Conservation (phyloP, 495 filamentous ascomycete genomes). For the Penicillium silybi region DNA sequence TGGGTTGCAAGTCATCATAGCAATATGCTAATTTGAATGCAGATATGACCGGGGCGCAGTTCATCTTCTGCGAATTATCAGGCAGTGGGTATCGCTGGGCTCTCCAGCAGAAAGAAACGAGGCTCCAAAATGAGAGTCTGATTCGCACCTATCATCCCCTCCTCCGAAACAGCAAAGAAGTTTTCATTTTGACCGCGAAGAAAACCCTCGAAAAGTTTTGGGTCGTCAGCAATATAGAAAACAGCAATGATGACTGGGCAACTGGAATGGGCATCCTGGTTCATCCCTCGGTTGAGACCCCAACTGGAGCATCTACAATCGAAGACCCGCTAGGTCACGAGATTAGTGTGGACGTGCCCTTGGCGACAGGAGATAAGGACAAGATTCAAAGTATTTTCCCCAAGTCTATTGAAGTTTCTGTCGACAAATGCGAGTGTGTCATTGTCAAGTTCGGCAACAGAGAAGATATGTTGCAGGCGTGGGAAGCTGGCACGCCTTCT, state of each 20-base stretch:
- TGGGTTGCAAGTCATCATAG: neutral
- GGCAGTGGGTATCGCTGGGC: too few relatives aligned
- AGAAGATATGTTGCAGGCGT: slow-evolving; percentile 2
- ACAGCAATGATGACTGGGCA: neutral
- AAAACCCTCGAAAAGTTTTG: neutral
- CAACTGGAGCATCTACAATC: too few relatives aligned
- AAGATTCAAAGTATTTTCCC: neutral
- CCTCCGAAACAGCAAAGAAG: neutral
- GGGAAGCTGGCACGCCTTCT: neutral
- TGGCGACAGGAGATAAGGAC: neutral
- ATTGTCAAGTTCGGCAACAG: neutral
- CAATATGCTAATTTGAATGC: too few relatives aligned
- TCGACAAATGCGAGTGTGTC: slow-evolving; percentile 1
- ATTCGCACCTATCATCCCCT: slow-evolving; percentile 2
- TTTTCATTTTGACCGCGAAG: neutral
- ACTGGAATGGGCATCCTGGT: neutral
- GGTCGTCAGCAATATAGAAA: neutral
- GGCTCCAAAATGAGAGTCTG: neutral
- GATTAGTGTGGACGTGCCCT: neutral
- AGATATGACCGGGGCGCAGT: too few relatives aligned
- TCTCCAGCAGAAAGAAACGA: slow-evolving; percentile 1
- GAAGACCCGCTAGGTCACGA: too few relatives aligned
- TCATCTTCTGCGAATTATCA: too few relatives aligned
- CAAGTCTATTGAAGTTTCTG: neutral
- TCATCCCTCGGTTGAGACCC: neutral